These are phyloP conservation scores for Choiromyces venosus DNA, from an alignment of 495 filamentous ascomycete species.

Conservation along the genomic window DNA sequence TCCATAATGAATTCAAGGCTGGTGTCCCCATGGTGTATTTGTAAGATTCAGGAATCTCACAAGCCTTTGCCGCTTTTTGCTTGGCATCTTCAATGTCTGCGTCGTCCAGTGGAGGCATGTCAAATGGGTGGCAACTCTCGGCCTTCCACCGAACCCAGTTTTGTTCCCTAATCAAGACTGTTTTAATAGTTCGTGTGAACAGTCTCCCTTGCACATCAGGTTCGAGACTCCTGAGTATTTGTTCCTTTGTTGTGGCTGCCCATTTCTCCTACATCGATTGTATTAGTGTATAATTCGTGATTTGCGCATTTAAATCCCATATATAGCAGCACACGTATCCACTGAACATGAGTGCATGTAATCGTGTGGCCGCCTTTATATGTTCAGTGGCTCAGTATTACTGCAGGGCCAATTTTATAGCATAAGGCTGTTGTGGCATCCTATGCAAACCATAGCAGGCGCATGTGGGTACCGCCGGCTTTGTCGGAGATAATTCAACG, in stretches of 20 bases:
- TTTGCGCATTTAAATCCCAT: not conserved
- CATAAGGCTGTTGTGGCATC: not conserved
- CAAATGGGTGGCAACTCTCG: constrained; percentile 82
- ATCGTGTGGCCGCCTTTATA: not conserved
- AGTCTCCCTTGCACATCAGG: constrained; percentile 75
- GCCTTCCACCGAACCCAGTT: constrained; percentile 99
- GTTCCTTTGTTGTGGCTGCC: constrained; percentile 64
- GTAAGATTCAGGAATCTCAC: constrained; percentile 61
- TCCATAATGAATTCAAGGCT: constrained; percentile 69
- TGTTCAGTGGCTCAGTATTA: not conserved
- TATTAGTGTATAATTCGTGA: constrained; percentile 5
- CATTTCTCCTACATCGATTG: constrained; percentile 56
- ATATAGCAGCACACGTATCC: not conserved
- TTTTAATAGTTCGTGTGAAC: constrained; percentile 94
- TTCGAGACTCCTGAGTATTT: constrained; percentile 73
- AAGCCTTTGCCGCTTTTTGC: constrained; percentile 56
- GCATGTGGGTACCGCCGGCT: not conserved
- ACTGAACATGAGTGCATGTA: not conserved
- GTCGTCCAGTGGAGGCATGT: constrained; percentile 61
- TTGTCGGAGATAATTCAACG: not conserved
- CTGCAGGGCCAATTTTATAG: not conserved
- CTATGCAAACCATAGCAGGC: not conserved
- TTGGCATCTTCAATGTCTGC: constrained; percentile 62
- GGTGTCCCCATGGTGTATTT: constrained; percentile 63
- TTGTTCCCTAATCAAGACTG: constrained; percentile 87